A percentile compares a stretch with the other conserved stretches of the same genome.
phyloP scores from a whole-genome alignment of 768 basidiomycete species.

The Lepiota venenata region DNA sequence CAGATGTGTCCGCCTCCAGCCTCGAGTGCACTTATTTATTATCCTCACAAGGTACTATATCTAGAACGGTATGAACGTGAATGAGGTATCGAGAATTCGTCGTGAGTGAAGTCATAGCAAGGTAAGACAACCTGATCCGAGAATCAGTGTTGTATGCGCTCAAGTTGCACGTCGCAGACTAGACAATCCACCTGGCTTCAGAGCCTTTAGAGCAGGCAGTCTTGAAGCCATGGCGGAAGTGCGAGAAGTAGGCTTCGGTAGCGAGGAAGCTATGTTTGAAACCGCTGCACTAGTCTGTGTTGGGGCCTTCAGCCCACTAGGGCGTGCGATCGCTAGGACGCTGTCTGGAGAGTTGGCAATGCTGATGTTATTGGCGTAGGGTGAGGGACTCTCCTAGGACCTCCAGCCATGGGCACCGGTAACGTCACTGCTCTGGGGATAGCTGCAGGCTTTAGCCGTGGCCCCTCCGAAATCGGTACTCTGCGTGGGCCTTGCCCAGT shows the following conservation, averaged over 20 bases:
- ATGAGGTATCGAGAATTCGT: no score
- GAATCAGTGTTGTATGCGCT: background rate
- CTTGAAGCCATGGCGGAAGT: slow-evolving; percentile 3
- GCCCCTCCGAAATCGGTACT: slow-evolving; percentile 25
- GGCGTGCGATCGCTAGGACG: background rate
- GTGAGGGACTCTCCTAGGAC: slow-evolving; percentile 1
- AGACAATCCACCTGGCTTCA: slow-evolving; percentile 5
- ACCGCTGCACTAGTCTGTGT: slow-evolving; percentile 19
- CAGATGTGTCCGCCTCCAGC: no score
- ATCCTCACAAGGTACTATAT: no score
- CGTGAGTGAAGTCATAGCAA: no score
- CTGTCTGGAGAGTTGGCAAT: background rate
- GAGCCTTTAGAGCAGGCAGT: slow-evolving; percentile 6
- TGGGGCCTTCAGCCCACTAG: slow-evolving; percentile 22
- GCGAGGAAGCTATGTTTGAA: slow-evolving; percentile 16
- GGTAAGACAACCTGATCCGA: no score
- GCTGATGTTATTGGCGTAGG: background rate
- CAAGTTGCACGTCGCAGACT: slow-evolving; percentile 4
- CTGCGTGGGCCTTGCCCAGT: slow-evolving; percentile 24
- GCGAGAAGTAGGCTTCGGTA: slow-evolving; percentile 25
- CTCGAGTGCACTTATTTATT: no score
- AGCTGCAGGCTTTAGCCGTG: slow-evolving; percentile 15
- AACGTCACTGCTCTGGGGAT: slow-evolving; percentile 12
- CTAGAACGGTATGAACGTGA: no score
- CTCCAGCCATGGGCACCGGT: slow-evolving; percentile 7